phyloP scores from a whole-genome alignment of 495 filamentous ascomycete genomes.

The Echria macrotheca region DNA sequence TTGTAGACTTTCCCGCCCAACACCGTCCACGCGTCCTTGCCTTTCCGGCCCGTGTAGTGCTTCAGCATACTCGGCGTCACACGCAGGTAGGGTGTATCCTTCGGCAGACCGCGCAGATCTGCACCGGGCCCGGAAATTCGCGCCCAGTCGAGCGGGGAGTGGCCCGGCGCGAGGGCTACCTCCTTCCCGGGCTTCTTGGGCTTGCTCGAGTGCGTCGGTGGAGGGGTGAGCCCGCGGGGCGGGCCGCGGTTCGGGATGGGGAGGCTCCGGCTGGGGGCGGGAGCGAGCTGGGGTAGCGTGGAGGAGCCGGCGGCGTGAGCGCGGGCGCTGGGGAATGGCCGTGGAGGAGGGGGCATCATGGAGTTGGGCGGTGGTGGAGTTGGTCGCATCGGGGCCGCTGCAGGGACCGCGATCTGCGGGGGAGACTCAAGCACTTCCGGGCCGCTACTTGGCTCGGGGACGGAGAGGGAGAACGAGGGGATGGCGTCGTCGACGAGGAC shows the following conservation, averaged over 20 bases:
- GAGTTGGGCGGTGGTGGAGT: slow-evolving; percentile 20
- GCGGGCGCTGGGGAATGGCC: slow-evolving; percentile 15
- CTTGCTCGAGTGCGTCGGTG: slow-evolving; percentile 41
- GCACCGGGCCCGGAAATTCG: slow-evolving; percentile 59
- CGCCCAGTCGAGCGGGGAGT: slow-evolving; percentile 95
- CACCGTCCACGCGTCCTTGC: slow-evolving; percentile 81
- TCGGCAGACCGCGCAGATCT: slow-evolving; percentile 57
- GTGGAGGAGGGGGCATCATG: slow-evolving; percentile 19
- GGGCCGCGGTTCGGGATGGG: slow-evolving; percentile 30
- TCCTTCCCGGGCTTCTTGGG: slow-evolving; percentile 46
- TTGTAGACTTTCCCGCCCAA: slow-evolving; percentile 90
- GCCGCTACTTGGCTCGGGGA: slow-evolving; percentile 16
- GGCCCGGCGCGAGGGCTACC: slow-evolving; percentile 76
- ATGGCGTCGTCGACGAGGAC: slow-evolving; percentile 14
- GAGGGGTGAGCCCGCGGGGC: slow-evolving; percentile 28
- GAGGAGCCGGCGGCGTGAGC: slow-evolving; percentile 22
- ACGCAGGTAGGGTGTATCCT: slow-evolving; percentile 40
- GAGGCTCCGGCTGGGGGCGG: slow-evolving; percentile 28
- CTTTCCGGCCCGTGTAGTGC: slow-evolving; percentile 68
- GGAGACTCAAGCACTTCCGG: slow-evolving; percentile 18
- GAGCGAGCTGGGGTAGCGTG: slow-evolving; percentile 17
- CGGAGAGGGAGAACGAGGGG: slow-evolving; percentile 39
- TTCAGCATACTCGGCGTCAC: slow-evolving; percentile 78
- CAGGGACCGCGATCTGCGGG: slow-evolving; percentile 11
- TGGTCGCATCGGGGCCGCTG: slow-evolving; percentile 26